phyloP scores from a whole-genome alignment of 164 flowering plant species.

The Stephania japonica region DNA sequence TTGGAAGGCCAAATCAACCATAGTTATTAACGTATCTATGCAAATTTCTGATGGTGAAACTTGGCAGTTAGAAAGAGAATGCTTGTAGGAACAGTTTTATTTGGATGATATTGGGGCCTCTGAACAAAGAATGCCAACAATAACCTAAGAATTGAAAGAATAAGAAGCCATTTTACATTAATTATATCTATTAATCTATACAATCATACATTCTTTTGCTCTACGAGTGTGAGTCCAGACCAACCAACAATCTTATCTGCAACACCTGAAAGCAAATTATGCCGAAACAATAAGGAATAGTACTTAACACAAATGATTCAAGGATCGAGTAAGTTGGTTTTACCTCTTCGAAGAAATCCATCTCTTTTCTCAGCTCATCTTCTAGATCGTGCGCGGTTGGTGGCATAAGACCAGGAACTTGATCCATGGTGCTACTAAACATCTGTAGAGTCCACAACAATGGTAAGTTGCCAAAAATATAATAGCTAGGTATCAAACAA shows the following conservation, averaged over 20 bases:
- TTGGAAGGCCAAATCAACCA: too few species aligned
- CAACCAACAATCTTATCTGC: slow-evolving; percentile 20
- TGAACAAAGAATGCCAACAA: neutral
- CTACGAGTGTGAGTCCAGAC: slow-evolving; percentile 16
- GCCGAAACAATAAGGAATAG: neutral
- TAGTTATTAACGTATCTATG: too few species aligned
- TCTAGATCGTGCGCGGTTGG: slow-evolving; percentile 18
- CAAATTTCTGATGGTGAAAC: too few species aligned
- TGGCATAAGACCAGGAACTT: slow-evolving; percentile 6
- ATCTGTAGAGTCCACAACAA: slow-evolving; percentile 25
- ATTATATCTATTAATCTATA: neutral
- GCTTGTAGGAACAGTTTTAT: slow-evolving; percentile 5
- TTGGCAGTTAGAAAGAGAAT: neutral
- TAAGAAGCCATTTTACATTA: neutral
- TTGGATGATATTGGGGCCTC: slow-evolving; percentile 1
- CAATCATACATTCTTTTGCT: neutral
- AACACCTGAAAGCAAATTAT: slow-evolving; percentile 28
- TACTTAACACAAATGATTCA: neutral
- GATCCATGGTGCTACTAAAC: slow-evolving; percentile 16
- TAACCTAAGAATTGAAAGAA: neutral
- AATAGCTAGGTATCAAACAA: neutral
- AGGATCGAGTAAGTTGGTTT: neutral
- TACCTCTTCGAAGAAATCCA: slow-evolving; percentile 43
- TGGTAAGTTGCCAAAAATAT: neutral
- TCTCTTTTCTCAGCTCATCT: slow-evolving; percentile 30